Conservation (phyloP, 495 filamentous ascomycete genomes). For the Neurospora sp. region DNA sequence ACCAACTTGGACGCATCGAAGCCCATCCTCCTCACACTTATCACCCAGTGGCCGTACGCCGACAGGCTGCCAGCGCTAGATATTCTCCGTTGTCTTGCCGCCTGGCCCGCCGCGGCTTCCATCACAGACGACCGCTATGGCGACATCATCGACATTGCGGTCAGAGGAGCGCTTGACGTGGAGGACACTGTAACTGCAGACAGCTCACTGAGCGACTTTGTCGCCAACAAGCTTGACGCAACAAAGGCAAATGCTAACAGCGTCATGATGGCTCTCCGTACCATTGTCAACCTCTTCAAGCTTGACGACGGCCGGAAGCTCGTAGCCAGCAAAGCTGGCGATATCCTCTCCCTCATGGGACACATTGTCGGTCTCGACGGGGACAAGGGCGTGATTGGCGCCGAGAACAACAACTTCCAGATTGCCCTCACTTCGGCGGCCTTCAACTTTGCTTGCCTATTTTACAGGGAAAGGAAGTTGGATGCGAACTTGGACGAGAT, state of each 20-base stretch:
- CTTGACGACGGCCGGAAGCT: conserved; percentile 59
- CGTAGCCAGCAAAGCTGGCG: conserved; percentile 47
- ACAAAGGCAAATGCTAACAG: conserved; percentile 48
- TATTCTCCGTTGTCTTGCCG: conserved; percentile 68
- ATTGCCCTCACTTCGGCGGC: conserved; percentile 74
- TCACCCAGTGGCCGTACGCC: conserved; percentile 64
- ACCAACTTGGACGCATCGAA: conserved; percentile 48
- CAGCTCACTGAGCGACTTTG: conserved; percentile 17
- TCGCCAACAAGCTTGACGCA: conserved; percentile 5
- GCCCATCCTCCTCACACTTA: conserved; percentile 52
- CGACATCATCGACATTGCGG: conserved; percentile 40
- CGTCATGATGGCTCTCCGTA: conserved; percentile 74
- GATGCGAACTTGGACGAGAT: conserved; percentile 2
- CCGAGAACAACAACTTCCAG: conserved; percentile 67
- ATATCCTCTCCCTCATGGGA: conserved; percentile 31
- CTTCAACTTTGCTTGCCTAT: conserved; percentile 73
- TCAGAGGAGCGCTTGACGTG: conserved; percentile 34
- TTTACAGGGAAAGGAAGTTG: conserved; percentile 19
- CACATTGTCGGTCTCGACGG: conserved; percentile 38
- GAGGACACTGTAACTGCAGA: conserved; percentile 22
- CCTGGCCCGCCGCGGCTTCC: conserved; percentile 51
- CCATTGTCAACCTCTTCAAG: conserved; percentile 80
- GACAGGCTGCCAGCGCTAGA: conserved; percentile 78
- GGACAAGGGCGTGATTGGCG: conserved; percentile 33
- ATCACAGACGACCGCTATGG: conserved; percentile 31